Evolutionary conservation across 2,329 filamentous ascomycete species (phyloP).

Genomic region (Ascochyta rabiei): DNA sequence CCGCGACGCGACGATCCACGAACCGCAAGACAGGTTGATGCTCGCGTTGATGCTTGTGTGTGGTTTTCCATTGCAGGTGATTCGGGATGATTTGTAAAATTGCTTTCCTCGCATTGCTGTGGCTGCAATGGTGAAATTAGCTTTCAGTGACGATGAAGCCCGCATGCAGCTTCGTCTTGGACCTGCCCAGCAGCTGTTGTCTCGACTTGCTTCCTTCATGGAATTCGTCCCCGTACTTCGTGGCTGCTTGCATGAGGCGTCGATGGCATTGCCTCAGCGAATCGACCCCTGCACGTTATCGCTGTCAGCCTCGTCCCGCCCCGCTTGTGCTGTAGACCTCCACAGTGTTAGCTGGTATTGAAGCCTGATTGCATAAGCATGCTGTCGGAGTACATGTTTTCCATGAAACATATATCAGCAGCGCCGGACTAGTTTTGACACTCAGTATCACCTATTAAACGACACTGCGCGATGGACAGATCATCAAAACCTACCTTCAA

Average conservation of each 20-base stretch:
- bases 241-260: not conserved
- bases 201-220: not conserved
- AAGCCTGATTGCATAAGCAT: slow-evolving; percentile 15
- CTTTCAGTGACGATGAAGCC: too few species aligned
- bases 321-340: slow-evolving; percentile 6
- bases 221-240: not conserved
- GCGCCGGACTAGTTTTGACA: not conserved
- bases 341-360: slow-evolving; percentile 1
- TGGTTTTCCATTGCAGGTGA: too few species aligned
- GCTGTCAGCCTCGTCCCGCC: slow-evolving; percentile 9
- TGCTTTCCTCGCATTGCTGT: too few species aligned
- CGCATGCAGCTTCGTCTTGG: not conserved
- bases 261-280: not conserved
- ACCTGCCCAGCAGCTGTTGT: not conserved
- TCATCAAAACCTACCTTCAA: slow-evolving; percentile 35
- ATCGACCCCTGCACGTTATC: slow-evolving; percentile 8
- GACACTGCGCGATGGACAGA: slow-evolving; percentile 26
- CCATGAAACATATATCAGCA: slow-evolving; percentile 7
- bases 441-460: not conserved
- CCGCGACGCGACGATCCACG: not conserved
- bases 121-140: too few species aligned
- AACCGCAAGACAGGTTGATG: not conserved
- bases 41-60: not conserved
- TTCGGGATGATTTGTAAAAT: too few species aligned
- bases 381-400: not conserved